These are phyloP conservation scores for Pseudozyma tsukubaensis DNA, from an alignment of 1,284 basidiomycete genomes.

Conservation along the genomic window DNA sequence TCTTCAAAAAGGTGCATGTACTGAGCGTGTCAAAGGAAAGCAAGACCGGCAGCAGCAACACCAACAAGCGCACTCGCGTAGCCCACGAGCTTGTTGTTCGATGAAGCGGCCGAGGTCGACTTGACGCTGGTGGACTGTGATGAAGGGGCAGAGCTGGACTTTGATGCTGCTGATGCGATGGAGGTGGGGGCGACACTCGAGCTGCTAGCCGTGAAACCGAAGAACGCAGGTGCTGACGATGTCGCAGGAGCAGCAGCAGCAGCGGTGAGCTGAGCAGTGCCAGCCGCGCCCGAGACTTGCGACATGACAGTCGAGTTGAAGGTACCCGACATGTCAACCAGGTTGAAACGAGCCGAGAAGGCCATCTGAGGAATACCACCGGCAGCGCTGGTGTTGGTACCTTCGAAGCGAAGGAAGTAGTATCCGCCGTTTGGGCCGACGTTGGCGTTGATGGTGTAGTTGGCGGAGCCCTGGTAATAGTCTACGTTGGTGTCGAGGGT, in stretches of 20 bases:
- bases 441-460: slow-evolving; percentile 43
- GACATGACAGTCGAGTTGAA: slow-evolving; percentile 60
- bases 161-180: slow-evolving; percentile 12
- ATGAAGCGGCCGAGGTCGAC: slow-evolving; percentile 27
- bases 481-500: slow-evolving; percentile 46
- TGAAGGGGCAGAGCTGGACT: slow-evolving; percentile 78
- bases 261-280: slow-evolving; percentile 25
- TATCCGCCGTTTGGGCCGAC: slow-evolving; percentile 55
- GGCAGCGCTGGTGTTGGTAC: slow-evolving; percentile 43
- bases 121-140: slow-evolving; percentile 23
- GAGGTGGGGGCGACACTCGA: slow-evolving; percentile 78
- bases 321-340: slow-evolving; percentile 50
- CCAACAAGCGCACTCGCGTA: slow-evolving; percentile 37
- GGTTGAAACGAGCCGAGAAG: slow-evolving; percentile 62
- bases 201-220: slow-evolving; percentile 70
- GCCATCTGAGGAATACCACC: slow-evolving; percentile 50
- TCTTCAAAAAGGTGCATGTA: background rate
- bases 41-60: slow-evolving; percentile 40
- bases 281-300: slow-evolving; percentile 22
- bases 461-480: slow-evolving; percentile 16
- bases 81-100: slow-evolving; percentile 21
- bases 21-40: slow-evolving; percentile 29
- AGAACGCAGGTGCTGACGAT: slow-evolving; percentile 10
- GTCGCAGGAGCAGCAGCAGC: slow-evolving; percentile 20
- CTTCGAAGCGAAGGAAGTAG: slow-evolving; percentile 65